Evolutionary conservation across 345 rosid genomes (phyloP).

Genomic region (Mangifera indica): DNA sequence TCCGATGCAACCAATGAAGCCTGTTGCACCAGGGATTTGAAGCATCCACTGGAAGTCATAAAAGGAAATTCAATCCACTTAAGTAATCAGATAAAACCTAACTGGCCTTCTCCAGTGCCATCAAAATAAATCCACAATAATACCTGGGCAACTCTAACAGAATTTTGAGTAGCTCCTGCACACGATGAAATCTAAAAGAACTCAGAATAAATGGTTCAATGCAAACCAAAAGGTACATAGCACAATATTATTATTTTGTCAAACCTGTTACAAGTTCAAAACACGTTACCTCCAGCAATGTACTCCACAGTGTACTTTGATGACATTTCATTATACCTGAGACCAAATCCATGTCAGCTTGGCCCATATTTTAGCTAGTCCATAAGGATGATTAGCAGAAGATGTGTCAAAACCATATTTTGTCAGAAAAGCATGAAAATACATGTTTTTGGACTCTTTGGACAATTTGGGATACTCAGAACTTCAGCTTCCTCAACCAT

Average conservation of each 20-base stretch:
- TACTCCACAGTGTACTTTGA: slow-evolving; percentile 47
- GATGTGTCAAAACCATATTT: neutral
- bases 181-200: neutral
- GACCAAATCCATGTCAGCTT: slow-evolving; percentile 3
- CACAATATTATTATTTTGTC: neutral
- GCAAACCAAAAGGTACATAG: slow-evolving; percentile 1
- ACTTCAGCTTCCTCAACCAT: neutral
- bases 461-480: neutral
- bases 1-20: slow-evolving; percentile 92
- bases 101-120: neutral
- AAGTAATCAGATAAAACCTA: neutral
- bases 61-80: neutral
- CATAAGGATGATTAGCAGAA: neutral
- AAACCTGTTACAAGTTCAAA: neutral
- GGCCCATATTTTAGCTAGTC: neutral
- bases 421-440: neutral
- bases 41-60: slow-evolving; percentile 82
- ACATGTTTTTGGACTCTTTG: neutral
- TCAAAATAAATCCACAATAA: slow-evolving; percentile 8
- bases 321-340: slow-evolving; percentile 62
- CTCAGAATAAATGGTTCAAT: neutral
- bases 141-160: slow-evolving; percentile 95
- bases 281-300: slow-evolving; percentile 65
- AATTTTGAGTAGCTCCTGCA: slow-evolving; percentile 87
- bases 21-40: slow-evolving; percentile 85